Evolutionary conservation across 441 rosid genomes (phyloP), one percentile per base, ranked within the genome.

Genomic region (Croton laevigatus): DNA sequence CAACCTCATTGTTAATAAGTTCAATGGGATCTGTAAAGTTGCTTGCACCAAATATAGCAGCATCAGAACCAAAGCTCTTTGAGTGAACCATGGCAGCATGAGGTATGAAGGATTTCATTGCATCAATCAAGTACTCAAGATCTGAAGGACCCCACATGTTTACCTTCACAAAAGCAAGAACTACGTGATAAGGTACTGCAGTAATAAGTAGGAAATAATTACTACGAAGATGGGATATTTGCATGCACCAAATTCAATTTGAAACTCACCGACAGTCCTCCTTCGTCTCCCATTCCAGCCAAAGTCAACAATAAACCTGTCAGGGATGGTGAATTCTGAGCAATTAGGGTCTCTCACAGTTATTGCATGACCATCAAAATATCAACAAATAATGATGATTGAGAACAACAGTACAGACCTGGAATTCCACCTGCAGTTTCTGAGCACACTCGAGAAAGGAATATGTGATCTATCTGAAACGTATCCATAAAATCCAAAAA

Each of bases 341-440:
- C 62, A 11, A 69, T 58, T 49, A 68, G 67, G 57, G 53, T 46
- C 16, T 44, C 20, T 52, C 54, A 32, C 52, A 59, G 59, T 23
- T 23, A 63, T 53, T 36, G 38, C 27, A 62, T 54, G 38, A 52
- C 23, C 34, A 52, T 57, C 62, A 68, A 48, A 51, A 68, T 45
- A 65, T 53, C 45, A 32, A 62, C 22, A 61, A 48, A 59, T 45
- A 36, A 12, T 52, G 55, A 65, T 11, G 32, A 57, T 69, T 19
- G 49, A 46, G 16, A 49, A 75, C 42, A 71, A 66, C 51, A 68
- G 66, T 16, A 81, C 85, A 62, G 73, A 90, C 97, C 97, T 84
- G 97, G 97, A 81, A 93, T 86, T 76, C 98, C 98, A 70, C 96
- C 94, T 2, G 98, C 90, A 59, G 98, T 91, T 83, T 94, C 97